Conservation (phyloP, 305 asterid genomes). For the Caryopteris hybrid region DNA sequence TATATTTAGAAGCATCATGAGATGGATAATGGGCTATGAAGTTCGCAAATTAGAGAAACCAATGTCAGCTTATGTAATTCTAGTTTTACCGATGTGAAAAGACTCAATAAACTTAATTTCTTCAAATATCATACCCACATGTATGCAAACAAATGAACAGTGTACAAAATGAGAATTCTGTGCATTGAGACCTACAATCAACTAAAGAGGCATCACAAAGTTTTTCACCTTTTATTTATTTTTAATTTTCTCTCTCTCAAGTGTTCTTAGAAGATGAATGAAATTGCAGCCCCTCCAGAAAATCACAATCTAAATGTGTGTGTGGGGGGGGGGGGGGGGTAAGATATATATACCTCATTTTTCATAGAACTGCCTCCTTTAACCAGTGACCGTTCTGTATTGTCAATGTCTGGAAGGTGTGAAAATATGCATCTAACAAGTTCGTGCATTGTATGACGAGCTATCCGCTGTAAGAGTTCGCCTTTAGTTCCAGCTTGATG, state of each 20-base stretch:
- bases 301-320: slow-evolving; percentile 10
- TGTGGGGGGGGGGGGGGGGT: not conserved
- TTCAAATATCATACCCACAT: not conserved
- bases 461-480: slow-evolving; percentile 83
- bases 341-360: slow-evolving; percentile 47
- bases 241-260: not conserved
- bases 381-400: slow-evolving; percentile 63
- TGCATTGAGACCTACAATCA: slow-evolving; percentile 4
- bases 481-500: slow-evolving; percentile 96
- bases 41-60: not conserved
- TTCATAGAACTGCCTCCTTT: slow-evolving; percentile 63
- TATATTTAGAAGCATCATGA: slow-evolving; percentile 4
- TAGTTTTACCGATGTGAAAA: not conserved
- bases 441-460: slow-evolving; percentile 95
- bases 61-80: slow-evolving; percentile 9
- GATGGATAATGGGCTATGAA: slow-evolving; percentile 4
- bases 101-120: not conserved
- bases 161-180: slow-evolving; percentile 1
- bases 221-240: not conserved
- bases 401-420: slow-evolving; percentile 85
- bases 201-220: slow-evolving; percentile 3
- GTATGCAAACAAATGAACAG: not conserved
- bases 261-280: slow-evolving; percentile 2
- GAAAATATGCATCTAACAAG: slow-evolving; percentile 89
- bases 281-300: slow-evolving; percentile 8